phyloP scores from a whole-genome alignment of 2,329 filamentous ascomycete species.

The Colletotrichum euphorbiae region DNA sequence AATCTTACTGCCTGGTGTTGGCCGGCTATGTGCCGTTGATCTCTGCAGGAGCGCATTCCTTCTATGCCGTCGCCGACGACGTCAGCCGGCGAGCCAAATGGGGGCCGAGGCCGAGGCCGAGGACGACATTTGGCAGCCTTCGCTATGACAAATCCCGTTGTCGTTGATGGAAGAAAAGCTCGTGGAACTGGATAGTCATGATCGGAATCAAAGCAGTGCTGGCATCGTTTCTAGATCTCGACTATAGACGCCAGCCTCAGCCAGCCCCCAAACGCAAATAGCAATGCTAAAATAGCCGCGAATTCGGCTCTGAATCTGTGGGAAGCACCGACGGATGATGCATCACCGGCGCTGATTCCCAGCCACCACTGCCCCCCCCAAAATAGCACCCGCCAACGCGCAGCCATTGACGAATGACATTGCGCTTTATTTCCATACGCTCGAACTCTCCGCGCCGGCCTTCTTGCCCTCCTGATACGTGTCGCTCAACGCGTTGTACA shows the following conservation, averaged over 20 bases:
- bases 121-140: too few species aligned
- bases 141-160: too few species aligned
- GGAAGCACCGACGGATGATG: neutral
- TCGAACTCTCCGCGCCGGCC: conserved; percentile 56
- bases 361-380: conserved; percentile 17
- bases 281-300: neutral
- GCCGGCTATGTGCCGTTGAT: conserved; percentile 26
- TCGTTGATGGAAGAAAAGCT: neutral
- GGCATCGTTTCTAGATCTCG: neutral
- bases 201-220: neutral
- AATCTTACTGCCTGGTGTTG: conserved; percentile 11
- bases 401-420: conserved; percentile 4
- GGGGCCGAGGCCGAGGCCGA: neutral
- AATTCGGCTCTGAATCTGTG: neutral
- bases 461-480: conserved; percentile 63
- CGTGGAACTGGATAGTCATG: neutral
- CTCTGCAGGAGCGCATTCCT: conserved; percentile 9
- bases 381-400: neutral
- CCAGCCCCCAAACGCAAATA: neutral
- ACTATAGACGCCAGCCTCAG: neutral
- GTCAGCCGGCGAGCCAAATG: neutral
- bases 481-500: conserved; percentile 60
- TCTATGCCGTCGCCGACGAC: neutral
- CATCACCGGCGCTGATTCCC: conserved; percentile 23
- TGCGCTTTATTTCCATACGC: conserved; percentile 58